phyloP scores from a whole-genome alignment of 1,284 basidiomycete species.

The Apiotrichum akiyoshidainum region DNA sequence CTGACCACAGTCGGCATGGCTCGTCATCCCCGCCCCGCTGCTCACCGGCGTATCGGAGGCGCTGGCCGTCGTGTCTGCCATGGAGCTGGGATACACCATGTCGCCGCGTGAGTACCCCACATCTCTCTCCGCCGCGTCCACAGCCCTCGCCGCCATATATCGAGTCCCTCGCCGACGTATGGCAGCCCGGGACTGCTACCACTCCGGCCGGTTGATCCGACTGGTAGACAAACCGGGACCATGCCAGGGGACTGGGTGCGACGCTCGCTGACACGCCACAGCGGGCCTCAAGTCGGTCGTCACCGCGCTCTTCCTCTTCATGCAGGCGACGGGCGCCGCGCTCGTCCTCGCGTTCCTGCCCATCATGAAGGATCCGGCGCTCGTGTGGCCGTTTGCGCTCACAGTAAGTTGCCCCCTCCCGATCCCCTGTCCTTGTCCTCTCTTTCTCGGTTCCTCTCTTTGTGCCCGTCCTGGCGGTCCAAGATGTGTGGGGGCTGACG shows the following conservation, averaged over 20 bases:
- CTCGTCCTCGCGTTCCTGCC: conserved; percentile 28
- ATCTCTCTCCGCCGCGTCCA: no score
- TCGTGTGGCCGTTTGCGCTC: conserved; percentile 30
- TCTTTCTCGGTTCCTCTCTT: no score
- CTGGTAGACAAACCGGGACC: no score
- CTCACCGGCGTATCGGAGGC: conserved; percentile 29
- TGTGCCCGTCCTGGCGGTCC: no score
- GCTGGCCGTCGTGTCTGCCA: conserved; percentile 28
- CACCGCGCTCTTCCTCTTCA: conserved; percentile 30
- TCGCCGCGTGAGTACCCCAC: conserved; percentile 24
- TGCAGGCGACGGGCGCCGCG: conserved; percentile 21
- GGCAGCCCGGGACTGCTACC: no score
- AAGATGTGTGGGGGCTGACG: no score
- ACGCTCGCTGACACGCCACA: neutral
- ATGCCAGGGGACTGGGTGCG: no score
- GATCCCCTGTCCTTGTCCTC: no score
- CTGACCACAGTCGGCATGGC: conserved; percentile 29
- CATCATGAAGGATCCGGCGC: conserved; percentile 29
- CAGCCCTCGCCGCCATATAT: no score
- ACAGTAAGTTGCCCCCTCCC: conserved; percentile 17
- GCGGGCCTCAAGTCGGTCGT: conserved; percentile 30
- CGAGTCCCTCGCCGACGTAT: no score
- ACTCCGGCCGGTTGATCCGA: no score
- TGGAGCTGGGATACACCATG: conserved; percentile 33
- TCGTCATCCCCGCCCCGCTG: conserved; percentile 25